Evolutionary conservation across 2,329 filamentous ascomycete species (phyloP).

Genomic region (Tolypocladium endophyticum): DNA sequence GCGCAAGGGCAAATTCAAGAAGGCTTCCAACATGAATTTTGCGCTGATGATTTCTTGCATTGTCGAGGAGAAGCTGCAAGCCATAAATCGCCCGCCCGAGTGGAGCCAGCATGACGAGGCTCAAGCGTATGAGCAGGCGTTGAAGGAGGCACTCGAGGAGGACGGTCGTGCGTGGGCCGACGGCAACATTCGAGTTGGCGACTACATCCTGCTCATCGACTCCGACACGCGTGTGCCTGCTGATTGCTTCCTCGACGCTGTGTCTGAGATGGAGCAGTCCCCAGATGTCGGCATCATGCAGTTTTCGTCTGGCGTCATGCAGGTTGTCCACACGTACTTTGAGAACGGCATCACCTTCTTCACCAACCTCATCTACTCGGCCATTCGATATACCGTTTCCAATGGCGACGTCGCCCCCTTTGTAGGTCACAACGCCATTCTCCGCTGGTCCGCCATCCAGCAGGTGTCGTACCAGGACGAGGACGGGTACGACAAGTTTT

Average conservation of each 20-base stretch:
- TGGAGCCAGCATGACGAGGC: conserved; percentile 64
- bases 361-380: conserved; percentile 65
- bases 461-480: conserved; percentile 60
- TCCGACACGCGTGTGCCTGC: conserved; percentile 69
- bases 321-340: conserved; percentile 64
- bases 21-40: conserved; percentile 67
- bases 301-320: conserved; percentile 69
- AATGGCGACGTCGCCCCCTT: conserved; percentile 71
- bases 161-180: conserved; percentile 68
- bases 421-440: conserved; percentile 70
- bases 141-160: conserved; percentile 56
- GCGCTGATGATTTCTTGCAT: conserved; percentile 56
- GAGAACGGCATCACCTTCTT: conserved; percentile 63
- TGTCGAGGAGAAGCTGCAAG: conserved; percentile 57
- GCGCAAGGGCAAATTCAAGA: conserved; percentile 57
- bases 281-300: conserved; percentile 72
- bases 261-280: conserved; percentile 72
- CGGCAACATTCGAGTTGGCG: conserved; percentile 76
- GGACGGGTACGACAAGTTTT: conserved; percentile 68
- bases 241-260: conserved; percentile 69
- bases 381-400: conserved; percentile 66
- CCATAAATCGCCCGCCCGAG: conserved; percentile 42
- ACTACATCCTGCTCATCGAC: conserved; percentile 68
- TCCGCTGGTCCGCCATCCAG: conserved; percentile 67
- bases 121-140: conserved; percentile 51